phyloP scores from a whole-genome alignment of 139 green algal species.

The Gonium pectorale region DNA sequence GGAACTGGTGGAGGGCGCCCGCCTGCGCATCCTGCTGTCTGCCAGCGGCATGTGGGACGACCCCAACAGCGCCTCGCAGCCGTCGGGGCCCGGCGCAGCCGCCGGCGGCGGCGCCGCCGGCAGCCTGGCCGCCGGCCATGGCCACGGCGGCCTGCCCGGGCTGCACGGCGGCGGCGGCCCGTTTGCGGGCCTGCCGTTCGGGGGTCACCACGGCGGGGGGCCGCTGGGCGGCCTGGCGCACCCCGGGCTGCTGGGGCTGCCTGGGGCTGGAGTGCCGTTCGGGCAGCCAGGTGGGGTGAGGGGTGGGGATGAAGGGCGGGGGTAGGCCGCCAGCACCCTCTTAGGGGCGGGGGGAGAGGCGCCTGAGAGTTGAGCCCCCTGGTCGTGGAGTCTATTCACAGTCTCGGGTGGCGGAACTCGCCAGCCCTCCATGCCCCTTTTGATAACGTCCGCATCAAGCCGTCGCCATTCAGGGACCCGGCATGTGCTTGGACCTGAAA shows the following conservation, averaged over 20 bases:
- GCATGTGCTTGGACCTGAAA: no score
- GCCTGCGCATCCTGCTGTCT: conserved; percentile 31
- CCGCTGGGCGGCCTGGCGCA: background rate
- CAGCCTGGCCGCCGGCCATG: background rate
- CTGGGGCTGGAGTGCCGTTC: background rate
- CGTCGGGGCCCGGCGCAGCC: no score
- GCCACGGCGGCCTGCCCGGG: background rate
- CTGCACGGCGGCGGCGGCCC: background rate
- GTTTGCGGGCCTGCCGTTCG: no score
- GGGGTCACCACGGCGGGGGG: background rate
- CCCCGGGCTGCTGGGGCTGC: background rate
- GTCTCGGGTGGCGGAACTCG: no score
- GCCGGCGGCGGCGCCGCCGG: background rate
- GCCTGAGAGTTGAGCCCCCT: no score
- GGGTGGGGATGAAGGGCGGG: background rate
- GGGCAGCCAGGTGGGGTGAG: background rate
- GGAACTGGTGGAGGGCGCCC: conserved; percentile 9
- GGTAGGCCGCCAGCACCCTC: no score
- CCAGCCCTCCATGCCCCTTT: no score
- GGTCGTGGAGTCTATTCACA: no score
- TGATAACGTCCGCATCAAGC: no score
- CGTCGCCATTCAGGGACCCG: no score
- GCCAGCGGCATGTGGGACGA: conserved; percentile 42
- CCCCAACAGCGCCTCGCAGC: background rate
- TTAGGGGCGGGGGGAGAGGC: no score